Percentiles rank a stretch among this genome's conserved stretches.
Evolutionary conservation across 1,284 basidiomycete species (phyloP).

Genomic region (Sporisorium iseilematis-ciliati): DNA sequence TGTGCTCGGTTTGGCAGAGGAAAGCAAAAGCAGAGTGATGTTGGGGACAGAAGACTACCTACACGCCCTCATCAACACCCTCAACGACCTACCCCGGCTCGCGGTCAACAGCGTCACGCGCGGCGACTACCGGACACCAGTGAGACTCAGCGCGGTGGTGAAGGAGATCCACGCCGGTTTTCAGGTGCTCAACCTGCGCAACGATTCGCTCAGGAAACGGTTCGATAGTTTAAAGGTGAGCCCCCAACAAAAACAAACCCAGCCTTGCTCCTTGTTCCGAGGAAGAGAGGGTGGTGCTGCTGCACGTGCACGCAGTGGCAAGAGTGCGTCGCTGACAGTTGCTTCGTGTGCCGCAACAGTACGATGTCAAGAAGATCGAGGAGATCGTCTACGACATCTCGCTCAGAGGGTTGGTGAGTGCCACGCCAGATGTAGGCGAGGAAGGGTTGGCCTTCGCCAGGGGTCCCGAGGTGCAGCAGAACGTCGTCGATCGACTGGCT

Average conservation of each 20-base stretch:
- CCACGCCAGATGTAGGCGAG: background rate
- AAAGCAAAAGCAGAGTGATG: no score
- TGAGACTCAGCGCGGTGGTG: constrained; percentile 55
- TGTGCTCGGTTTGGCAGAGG: constrained; percentile 45
- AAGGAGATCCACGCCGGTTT: constrained; percentile 67
- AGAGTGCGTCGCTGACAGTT: no score
- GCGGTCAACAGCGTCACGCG: constrained; percentile 56
- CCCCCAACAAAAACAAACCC: background rate
- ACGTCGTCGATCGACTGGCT: constrained; percentile 9
- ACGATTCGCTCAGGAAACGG: constrained; percentile 63
- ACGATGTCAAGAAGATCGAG: constrained; percentile 68
- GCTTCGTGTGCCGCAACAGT: no score
- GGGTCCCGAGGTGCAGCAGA: background rate
- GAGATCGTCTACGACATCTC: constrained; percentile 68
- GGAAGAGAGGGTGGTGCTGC: background rate
- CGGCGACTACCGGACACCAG: constrained; percentile 59
- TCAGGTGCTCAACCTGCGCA: constrained; percentile 68
- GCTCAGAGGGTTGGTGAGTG: constrained; percentile 49
- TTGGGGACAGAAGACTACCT: constrained; percentile 68
- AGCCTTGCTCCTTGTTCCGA: no score
- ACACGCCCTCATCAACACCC: constrained; percentile 56
- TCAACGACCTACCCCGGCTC: constrained; percentile 61
- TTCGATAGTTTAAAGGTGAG: constrained; percentile 67
- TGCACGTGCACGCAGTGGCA: no score
- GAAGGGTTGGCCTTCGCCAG: constrained; percentile 31